Percentiles rank a stretch among this genome's conserved stretches.
Conservation (phyloP, 164 flowering plant species). For the Litsea cubeba region DNA sequence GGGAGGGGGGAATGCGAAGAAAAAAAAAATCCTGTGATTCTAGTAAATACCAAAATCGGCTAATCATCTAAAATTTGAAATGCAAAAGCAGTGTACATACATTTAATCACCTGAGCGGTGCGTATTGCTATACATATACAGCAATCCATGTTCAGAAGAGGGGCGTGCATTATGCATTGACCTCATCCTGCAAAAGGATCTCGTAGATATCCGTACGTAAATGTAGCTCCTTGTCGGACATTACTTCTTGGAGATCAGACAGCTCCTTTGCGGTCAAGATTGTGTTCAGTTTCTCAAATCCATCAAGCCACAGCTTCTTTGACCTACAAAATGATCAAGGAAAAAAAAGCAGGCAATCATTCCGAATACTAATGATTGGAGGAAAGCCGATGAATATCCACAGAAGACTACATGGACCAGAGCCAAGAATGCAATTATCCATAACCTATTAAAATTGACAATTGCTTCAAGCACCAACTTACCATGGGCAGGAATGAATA, state of each 20-base stretch:
- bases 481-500: constrained; percentile 97
- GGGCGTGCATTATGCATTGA: constrained; percentile 11
- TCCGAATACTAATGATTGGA: too few relatives aligned
- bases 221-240: constrained; percentile 90
- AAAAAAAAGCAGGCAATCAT: neutral
- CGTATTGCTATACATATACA: neutral
- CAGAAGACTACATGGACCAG: too few relatives aligned
- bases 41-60: neutral
- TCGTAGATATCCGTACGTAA: constrained; percentile 93
- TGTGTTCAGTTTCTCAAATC: constrained; percentile 54
- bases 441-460: neutral
- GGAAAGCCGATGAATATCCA: too few relatives aligned
- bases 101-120: neutral
- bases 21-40: neutral
- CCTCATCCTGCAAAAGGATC: constrained; percentile 83
- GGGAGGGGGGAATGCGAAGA: too few relatives aligned
- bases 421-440: neutral
- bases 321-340: constrained; percentile 47
- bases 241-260: constrained; percentile 94
- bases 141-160: neutral
- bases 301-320: constrained; percentile 91
- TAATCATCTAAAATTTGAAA: neutral
- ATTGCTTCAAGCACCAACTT: constrained; percentile 15
- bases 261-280: constrained; percentile 71
- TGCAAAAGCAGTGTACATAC: constrained; percentile 1